Conservation (phyloP, 192 early-diverging fungal genomes). For the Cladochytrium replicatum region DNA sequence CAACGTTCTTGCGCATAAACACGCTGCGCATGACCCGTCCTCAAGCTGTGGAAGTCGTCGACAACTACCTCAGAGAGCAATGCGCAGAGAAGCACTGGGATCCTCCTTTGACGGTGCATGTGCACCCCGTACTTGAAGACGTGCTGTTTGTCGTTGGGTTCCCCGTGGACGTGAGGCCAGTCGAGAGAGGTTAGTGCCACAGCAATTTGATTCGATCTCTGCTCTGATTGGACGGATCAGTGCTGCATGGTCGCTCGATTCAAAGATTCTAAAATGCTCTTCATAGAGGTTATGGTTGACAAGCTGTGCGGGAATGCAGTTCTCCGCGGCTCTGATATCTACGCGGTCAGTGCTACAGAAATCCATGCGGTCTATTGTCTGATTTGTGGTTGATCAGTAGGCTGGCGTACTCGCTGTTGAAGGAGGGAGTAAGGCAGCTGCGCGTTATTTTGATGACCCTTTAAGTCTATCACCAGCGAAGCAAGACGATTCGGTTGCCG, state of each 20-base stretch:
- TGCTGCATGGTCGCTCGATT: no score
- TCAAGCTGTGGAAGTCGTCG: background rate
- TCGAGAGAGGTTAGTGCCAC: background rate
- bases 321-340: conserved; percentile 8
- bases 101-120: background rate
- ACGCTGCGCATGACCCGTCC: background rate
- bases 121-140: conserved; percentile 4
- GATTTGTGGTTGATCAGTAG: conserved; percentile 2
- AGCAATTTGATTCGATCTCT: background rate
- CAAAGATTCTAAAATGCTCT: no score
- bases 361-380: background rate
- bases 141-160: conserved; percentile 5
- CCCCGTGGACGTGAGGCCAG: conserved; percentile 3
- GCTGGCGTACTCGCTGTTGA: conserved; percentile 8
- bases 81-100: conserved; percentile 6
- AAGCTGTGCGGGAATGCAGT: conserved; percentile 11
- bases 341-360: conserved; percentile 4
- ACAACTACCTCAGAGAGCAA: conserved; percentile 5
- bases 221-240: background rate
- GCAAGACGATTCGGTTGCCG: conserved; percentile 4
- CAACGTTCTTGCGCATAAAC: conserved; percentile 9
- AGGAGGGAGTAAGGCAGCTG: conserved; percentile 2
- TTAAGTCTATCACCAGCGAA: conserved; percentile 2
- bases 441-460: background rate
- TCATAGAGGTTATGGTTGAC: conserved; percentile 12